Conservation (phyloP, 352 stramenopile genomes). For the Aphanomyces cochlioides region DNA sequence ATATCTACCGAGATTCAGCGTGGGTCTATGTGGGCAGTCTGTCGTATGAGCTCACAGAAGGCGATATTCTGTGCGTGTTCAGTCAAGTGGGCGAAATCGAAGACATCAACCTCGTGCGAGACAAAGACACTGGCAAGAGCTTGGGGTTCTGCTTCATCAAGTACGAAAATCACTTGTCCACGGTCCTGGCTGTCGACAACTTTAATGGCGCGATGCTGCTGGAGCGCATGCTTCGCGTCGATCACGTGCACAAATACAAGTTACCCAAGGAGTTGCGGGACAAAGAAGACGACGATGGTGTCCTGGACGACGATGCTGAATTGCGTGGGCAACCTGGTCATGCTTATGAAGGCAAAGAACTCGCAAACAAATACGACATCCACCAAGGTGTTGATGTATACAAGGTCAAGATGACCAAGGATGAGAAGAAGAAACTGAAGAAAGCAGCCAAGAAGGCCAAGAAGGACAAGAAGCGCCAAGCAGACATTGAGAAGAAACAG, state of each 20-base stretch:
- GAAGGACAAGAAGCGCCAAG: slow-evolving; percentile 33
- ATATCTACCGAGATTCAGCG: slow-evolving; percentile 90
- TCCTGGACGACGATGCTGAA: slow-evolving; percentile 21
- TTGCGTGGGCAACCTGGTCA: slow-evolving; percentile 62
- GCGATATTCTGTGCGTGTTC: slow-evolving; percentile 92
- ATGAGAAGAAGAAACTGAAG: slow-evolving; percentile 57
- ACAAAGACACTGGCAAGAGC: slow-evolving; percentile 95
- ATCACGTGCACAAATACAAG: slow-evolving; percentile 98
- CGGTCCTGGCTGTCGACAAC: slow-evolving; percentile 97
- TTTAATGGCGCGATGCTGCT: slow-evolving; percentile 90
- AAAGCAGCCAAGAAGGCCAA: slow-evolving; percentile 56
- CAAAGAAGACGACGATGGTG: slow-evolving; percentile 58
- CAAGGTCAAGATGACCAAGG: slow-evolving; percentile 48
- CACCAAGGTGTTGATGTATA: slow-evolving; percentile 82
- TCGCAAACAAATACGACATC: slow-evolving; percentile 66
- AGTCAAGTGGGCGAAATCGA: slow-evolving; percentile 88
- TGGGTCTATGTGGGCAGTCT: slow-evolving; percentile 97
- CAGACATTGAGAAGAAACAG: slow-evolving; percentile 37
- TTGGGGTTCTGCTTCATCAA: slow-evolving; percentile 96
- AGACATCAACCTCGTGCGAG: slow-evolving; percentile 95
- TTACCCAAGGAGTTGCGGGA: slow-evolving; percentile 89
- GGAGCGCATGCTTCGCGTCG: slow-evolving; percentile 91
- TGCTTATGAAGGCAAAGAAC: slow-evolving; percentile 85
- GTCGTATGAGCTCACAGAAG: slow-evolving; percentile 91
- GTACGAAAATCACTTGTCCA: slow-evolving; percentile 95